Percentiles rank a stretch among this genome's conserved stretches.
Evolutionary conservation across 306 rosid species (phyloP).

Genomic region (Vicia villosa): DNA sequence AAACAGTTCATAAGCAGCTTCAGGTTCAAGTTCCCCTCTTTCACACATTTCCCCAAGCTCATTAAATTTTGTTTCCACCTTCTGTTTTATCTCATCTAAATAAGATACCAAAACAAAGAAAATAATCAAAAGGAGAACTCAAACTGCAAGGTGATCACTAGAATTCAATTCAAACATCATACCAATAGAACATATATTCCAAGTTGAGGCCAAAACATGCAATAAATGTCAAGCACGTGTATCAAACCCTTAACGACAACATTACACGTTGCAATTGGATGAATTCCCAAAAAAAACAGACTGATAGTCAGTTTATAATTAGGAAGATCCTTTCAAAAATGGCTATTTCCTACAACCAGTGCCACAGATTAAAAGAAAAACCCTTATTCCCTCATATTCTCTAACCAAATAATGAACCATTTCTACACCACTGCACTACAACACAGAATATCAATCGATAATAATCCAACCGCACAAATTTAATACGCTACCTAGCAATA

Average conservation of each 20-base stretch:
- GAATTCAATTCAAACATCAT: constrained; percentile 18
- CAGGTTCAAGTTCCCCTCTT: constrained; percentile 92
- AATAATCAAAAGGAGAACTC: constrained; percentile 32
- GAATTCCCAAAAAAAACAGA: neutral
- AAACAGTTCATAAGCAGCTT: constrained; percentile 74
- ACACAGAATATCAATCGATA: neutral
- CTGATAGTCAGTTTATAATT: neutral
- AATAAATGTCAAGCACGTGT: neutral
- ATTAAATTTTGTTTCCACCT: constrained; percentile 74
- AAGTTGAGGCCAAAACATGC: neutral
- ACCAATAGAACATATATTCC: constrained; percentile 1
- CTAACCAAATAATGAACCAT: neutral
- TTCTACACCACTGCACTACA: neutral
- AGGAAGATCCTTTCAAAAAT: neutral
- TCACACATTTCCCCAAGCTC: constrained; percentile 93
- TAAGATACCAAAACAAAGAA: constrained; percentile 36
- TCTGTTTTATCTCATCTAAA: constrained; percentile 71
- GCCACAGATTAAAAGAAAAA: neutral
- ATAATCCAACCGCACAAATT: neutral
- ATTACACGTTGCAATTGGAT: neutral
- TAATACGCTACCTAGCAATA: neutral
- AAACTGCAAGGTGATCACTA: constrained; percentile 10
- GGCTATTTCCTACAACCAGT: neutral
- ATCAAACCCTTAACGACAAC: constrained; percentile 2
- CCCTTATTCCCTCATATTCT: neutral